Base-by-base conservation (phyloP, 257 asterid species). In the Nicotiana tabacum region DNA sequence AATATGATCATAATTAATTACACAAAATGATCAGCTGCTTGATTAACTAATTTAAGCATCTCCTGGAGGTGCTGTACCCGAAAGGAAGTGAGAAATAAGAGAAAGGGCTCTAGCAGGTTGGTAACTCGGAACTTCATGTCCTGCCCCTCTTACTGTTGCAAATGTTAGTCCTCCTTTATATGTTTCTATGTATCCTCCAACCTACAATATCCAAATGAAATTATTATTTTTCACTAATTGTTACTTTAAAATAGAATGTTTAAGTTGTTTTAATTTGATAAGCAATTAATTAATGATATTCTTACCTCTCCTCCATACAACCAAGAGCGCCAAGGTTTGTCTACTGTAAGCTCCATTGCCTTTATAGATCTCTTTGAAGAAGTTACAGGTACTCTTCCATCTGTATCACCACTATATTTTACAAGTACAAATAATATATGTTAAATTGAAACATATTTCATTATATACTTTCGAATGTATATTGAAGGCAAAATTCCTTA, bases 321-420 rank as follows among this genome's bases (percentile, higher is more conserved):
- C 86, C 86, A 84, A 33, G 83, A 82, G 27, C 77, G 74, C 81
- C 83, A 84, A 0, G 66, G 18, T 33, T 67, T 32, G 1, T 72
- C 56, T 0, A 84, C 68, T 4, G 32, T 57, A 35, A 84, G 77
- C 18, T 84, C 80, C 58, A 84, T 84, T 10, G 55, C 86, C 30
- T 79, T n/a, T 9, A 79, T 68, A 9, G 86, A 84, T 43, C 56
- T 78, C 62, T 80, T 72, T 6, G 86, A 15, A 37, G 86, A 84
- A 27, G 86, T 79, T 27, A 84, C 83, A 3, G 86, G 83, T 18
- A 84, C 86, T 16, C 83, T 78, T 84, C 83, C 83, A 84, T 84
- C 86, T 8, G 29, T 60, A 21, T 84, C 86, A 17, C 86, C 86
- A 13, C 86, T 79, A 66, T 33, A 43, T 1, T n/a, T 13, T 12